phyloP scores from a whole-genome alignment of 495 filamentous ascomycete genomes.

The Neurospora sp. region DNA sequence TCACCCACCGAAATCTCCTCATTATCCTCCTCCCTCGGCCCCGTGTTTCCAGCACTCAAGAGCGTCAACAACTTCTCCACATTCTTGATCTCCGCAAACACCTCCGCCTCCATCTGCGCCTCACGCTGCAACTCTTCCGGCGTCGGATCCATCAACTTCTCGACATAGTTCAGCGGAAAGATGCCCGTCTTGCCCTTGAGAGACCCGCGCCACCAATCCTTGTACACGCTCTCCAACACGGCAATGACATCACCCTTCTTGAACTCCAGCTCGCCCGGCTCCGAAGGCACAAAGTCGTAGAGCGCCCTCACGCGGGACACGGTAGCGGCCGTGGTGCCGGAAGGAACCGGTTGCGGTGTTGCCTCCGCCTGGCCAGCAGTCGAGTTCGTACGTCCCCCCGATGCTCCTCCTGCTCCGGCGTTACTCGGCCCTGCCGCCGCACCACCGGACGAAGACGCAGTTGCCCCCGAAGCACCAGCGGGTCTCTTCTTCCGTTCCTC shows the following conservation, averaged over 20 bases:
- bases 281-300: conserved; percentile 89
- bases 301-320: conserved; percentile 89
- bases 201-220: conserved; percentile 99
- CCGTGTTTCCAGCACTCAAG: conserved; percentile 86
- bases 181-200: conserved; percentile 91
- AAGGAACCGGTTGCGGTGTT: conserved; percentile 29
- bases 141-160: conserved; percentile 91
- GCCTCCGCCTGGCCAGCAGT: conserved; percentile 18
- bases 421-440: background rate
- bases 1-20: conserved; percentile 75
- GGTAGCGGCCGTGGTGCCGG: conserved; percentile 85
- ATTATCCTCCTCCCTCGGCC: conserved; percentile 76
- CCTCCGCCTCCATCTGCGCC: conserved; percentile 94
- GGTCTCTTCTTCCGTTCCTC: conserved; percentile 45
- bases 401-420: conserved; percentile 1
- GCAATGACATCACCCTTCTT: conserved; percentile 96
- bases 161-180: conserved; percentile 97
- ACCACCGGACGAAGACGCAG: background rate
- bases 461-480: conserved; percentile 17
- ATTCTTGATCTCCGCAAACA: conserved; percentile 97
- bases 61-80: conserved; percentile 93
- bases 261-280: conserved; percentile 90
- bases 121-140: conserved; percentile 90
- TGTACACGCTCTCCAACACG: conserved; percentile 93
- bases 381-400: conserved; percentile 11